Percentiles rank a stretch among this genome's conserved stretches.
Evolutionary conservation across 257 asterid genomes (phyloP).

Genomic region (Gynochthodes officinalis): DNA sequence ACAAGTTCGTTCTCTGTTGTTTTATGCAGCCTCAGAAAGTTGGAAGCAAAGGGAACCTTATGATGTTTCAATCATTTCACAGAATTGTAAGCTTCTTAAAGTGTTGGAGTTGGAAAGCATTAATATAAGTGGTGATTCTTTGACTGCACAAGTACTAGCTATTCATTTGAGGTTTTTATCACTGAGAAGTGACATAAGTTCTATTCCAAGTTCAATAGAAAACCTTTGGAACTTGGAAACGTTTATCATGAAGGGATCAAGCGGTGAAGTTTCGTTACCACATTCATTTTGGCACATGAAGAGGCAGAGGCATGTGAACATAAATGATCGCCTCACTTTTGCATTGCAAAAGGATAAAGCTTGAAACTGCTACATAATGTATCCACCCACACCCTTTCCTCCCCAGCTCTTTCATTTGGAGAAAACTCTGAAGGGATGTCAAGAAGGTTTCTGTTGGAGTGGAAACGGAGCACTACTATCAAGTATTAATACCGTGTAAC

Average conservation of each 20-base stretch:
- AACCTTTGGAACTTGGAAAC: not conserved
- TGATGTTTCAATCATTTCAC: not conserved
- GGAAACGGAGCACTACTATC: too few species aligned
- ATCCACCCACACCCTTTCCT: not conserved
- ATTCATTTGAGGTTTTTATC: not conserved
- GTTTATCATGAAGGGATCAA: not conserved
- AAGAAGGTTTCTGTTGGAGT: not conserved
- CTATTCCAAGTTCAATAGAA: not conserved
- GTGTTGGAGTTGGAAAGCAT: slow-evolving; percentile 10
- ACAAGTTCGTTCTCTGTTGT: too few species aligned
- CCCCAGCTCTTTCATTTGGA: not conserved
- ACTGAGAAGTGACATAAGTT: not conserved
- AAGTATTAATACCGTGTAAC: too few species aligned
- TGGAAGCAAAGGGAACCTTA: too few species aligned
- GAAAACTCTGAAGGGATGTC: not conserved
- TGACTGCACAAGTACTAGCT: not conserved
- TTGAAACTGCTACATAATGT: too few species aligned
- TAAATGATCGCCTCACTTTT: not conserved
- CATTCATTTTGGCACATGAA: not conserved
- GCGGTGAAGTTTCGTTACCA: not conserved
- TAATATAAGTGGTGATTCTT: not conserved
- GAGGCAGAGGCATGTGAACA: not conserved
- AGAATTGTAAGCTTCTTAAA: slow-evolving; percentile 2
- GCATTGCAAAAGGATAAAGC: too few species aligned
- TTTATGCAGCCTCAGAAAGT: too few species aligned